A percentile compares a stretch with the other conserved stretches of the same genome.
Conservation (phyloP, 352 stramenopile genomes). For the Phytophthora citricola region DNA sequence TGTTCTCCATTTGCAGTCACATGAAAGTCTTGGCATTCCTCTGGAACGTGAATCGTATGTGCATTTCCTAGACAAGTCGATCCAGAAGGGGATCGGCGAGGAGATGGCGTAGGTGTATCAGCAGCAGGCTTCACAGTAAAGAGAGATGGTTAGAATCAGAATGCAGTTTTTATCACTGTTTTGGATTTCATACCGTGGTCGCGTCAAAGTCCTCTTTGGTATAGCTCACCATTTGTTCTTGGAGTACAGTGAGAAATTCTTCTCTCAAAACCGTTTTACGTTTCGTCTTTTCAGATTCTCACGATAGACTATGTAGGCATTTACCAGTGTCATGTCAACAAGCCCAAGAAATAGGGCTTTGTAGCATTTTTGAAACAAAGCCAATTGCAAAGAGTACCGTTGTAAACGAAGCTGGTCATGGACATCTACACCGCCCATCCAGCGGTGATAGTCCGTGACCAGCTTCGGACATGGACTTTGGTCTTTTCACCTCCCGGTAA, state of each 20-base stretch:
- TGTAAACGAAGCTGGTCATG: background rate
- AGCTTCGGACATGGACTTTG: background rate
- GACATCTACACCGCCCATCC: too few relatives aligned
- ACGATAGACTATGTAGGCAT: background rate
- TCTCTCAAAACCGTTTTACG: background rate
- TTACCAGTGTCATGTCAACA: background rate
- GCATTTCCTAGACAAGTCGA: background rate
- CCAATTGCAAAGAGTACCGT: background rate
- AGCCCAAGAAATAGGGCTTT: background rate
- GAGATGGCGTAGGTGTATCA: background rate
- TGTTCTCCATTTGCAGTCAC: background rate
- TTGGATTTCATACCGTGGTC: too few relatives aligned
- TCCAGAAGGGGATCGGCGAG: too few relatives aligned
- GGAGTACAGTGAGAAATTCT: background rate
- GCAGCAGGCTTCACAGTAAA: background rate
- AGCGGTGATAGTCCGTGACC: background rate
- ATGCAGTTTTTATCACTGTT: too few relatives aligned
- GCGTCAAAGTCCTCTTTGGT: background rate
- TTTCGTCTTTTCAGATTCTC: background rate
- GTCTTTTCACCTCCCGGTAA: background rate
- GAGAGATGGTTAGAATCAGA: too few relatives aligned
- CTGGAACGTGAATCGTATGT: background rate
- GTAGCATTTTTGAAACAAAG: background rate
- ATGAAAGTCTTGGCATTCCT: too few relatives aligned
- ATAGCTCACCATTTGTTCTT: background rate